Conservation (phyloP, 78 protist species). For the Dictyostelium intermedium region DNA sequence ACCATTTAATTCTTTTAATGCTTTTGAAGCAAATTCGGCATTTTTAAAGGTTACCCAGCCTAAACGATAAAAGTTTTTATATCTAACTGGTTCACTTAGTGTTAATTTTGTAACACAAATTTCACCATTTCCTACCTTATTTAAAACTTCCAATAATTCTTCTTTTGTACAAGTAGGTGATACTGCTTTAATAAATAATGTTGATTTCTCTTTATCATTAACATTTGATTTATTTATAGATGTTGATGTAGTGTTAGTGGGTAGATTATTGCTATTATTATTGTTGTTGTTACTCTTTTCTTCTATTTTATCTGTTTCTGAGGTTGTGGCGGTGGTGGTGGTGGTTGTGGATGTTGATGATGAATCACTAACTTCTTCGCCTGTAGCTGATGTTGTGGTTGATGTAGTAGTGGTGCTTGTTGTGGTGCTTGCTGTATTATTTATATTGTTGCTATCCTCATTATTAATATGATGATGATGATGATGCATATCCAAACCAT, state of each 20-base stretch:
- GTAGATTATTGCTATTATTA: background rate
- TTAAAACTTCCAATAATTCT: constrained; percentile 66
- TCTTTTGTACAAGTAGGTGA: constrained; percentile 83
- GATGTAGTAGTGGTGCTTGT: background rate
- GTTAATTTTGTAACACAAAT: constrained; percentile 39
- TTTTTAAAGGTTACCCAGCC: constrained; percentile 72
- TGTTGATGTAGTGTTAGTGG: background rate
- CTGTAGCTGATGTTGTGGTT: background rate
- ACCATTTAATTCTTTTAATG: constrained; percentile 73
- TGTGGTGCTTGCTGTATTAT: background rate
- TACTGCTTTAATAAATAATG: constrained; percentile 70
- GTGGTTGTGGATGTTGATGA: background rate
- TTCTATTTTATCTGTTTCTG: background rate
- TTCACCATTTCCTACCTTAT: constrained; percentile 57
- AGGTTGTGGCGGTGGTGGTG: background rate
- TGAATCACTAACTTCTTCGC: background rate
- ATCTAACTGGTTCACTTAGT: constrained; percentile 69
- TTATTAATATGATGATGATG: constrained; percentile 11
- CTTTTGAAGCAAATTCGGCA: constrained; percentile 32
- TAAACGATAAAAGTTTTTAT: constrained; percentile 68
- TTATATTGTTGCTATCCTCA: background rate
- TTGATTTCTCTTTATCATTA: constrained; percentile 23
- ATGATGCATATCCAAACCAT: constrained; percentile 3
- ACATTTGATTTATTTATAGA: background rate
- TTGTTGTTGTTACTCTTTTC: background rate